Evolutionary conservation across 768 basidiomycete species (phyloP), one percentile per base, ranked within the genome.

Genomic region (Lentinula boryana): DNA sequence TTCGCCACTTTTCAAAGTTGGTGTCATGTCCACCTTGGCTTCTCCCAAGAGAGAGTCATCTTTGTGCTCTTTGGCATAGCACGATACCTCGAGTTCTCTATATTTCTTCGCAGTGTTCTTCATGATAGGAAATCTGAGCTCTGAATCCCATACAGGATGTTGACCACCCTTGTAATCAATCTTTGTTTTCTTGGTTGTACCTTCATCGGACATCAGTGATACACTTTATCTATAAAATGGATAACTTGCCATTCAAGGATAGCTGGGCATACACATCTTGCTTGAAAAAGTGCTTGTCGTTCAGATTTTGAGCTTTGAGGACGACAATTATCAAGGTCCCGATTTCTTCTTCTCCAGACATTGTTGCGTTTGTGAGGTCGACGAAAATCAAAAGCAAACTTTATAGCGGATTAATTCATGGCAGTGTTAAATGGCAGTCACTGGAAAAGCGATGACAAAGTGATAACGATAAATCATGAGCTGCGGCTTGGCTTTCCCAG

Each of bases 81-180:
- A 93, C 13, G 86, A 81, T 1, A 96, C 78, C 64, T 87, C 84
- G 44, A 97, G 70, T 56, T 79, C 83, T 70, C 87, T 76, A 64
- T 78, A 76, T 63, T 85, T 84, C 36, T 83, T 81, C 8, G 69
- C 70, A 0, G 70, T 63, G n/a, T 82, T 81, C 66, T 84, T 85
- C 65, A 82, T 70, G 51, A 98, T 78, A 5, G 86, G 81, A 70
- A 94, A 86, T 46, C 93, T 84, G 56, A 95, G 71, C 71, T 97
- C 94, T 36, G 85, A 85, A 69, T 97, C 95, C 93, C 95, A 98
- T 62, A 87, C 84, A 2, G 95, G 95, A 72, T 92, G 89, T 69
- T 98, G 95, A 0, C 95, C 95, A 2, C 95, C 95, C 69, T 88
- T 93, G 65, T 85, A 78, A 67, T 93, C 89, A 62, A 86, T 80